These are phyloP conservation scores for Tulasnella sp. DNA, from an alignment of 768 basidiomycete genomes.

Conservation along the genomic window DNA sequence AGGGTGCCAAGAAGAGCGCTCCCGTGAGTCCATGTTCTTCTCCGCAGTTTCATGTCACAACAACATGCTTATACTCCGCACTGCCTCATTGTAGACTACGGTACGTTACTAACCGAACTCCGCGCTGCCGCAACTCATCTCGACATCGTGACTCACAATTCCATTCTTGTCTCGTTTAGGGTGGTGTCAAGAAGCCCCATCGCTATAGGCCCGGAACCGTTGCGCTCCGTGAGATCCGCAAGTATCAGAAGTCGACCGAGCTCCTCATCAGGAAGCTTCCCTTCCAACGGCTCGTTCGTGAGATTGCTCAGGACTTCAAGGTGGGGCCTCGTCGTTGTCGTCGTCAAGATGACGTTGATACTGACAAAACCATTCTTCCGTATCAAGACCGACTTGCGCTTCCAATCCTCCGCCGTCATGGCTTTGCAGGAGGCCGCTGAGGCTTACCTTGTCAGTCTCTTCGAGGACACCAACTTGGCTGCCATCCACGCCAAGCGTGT, in stretches of 20 bases:
- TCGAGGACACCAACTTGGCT: constrained; percentile 46
- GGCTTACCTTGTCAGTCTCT: constrained; percentile 42
- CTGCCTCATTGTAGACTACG: constrained; percentile 7
- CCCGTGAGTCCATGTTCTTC: constrained; percentile 16
- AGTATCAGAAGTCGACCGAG: constrained; percentile 52
- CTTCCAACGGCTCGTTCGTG: constrained; percentile 67
- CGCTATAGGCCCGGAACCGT: constrained; percentile 38
- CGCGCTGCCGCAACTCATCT: constrained; percentile 16
- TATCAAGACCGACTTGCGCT: constrained; percentile 39
- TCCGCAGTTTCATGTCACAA: constrained; percentile 12
- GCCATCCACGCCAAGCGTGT: constrained; percentile 86
- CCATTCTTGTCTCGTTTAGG: constrained; percentile 9
- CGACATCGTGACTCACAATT: not conserved
- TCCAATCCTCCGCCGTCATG: constrained; percentile 42
- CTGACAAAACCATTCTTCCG: constrained; percentile 13
- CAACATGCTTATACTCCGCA: not conserved
- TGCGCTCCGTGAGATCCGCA: constrained; percentile 39
- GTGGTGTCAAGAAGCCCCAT: constrained; percentile 35
- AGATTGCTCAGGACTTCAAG: constrained; percentile 78
- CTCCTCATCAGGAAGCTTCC: constrained; percentile 52
- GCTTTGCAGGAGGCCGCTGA: constrained; percentile 44
- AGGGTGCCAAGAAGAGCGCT: constrained; percentile 37
- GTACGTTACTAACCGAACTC: not conserved
- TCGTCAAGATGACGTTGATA: not conserved
- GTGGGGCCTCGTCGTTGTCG: constrained; percentile 19